Base-by-base conservation (phyloP, 169 alveolate species). In the Plasmodium malariae region DNA sequence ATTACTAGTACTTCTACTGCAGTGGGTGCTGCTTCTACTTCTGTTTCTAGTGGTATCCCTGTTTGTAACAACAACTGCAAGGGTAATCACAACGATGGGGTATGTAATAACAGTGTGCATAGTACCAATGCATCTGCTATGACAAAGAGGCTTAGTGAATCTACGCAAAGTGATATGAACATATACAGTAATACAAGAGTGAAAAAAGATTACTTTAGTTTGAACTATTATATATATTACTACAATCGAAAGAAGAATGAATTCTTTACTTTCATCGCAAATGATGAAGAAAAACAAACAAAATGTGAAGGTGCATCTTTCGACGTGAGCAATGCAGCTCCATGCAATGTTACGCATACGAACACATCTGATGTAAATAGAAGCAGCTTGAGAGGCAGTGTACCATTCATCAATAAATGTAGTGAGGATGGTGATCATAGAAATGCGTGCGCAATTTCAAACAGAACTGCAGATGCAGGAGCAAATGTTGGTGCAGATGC, bases 181-280 rank as follows among this genome's bases (percentile, higher is more conserved):
- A 55, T 73, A 1, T 73, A 54, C 11, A 73, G 55, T 9, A 21
- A 73, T 60, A 34, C 54, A 0, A 32, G 5, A 28, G 57, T 51
- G 63, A 76, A 76, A 28, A 76, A 63, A 24, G 68, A 76, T 12
- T 76, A 76, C 9, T 76, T 76, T 30, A 45, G 54, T 21, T 19
- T 76, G 9, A 76, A 62, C 45, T 67, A 45, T 49, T 76, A 34
- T 51, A 5, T 76, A 3, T 74, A 60, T 7, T 76, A 62, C 45
- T 76, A 51, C 30, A 62, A 30, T 55, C 59, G 54, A 55, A 76
- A 76, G 57, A 60, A 43, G 30, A 74, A 65, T 28, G 73, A 57
- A 0, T 17, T 57, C 28, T 59, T 74, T 21, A 36, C 19, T 24
- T 19, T 37, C 5, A 17, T 12, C 7, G 6, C 68, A 57, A 28